Evolutionary conservation across 768 basidiomycete genomes (phyloP), one percentile per base, ranked within the genome.

Genomic region (Suillus subluteus): DNA sequence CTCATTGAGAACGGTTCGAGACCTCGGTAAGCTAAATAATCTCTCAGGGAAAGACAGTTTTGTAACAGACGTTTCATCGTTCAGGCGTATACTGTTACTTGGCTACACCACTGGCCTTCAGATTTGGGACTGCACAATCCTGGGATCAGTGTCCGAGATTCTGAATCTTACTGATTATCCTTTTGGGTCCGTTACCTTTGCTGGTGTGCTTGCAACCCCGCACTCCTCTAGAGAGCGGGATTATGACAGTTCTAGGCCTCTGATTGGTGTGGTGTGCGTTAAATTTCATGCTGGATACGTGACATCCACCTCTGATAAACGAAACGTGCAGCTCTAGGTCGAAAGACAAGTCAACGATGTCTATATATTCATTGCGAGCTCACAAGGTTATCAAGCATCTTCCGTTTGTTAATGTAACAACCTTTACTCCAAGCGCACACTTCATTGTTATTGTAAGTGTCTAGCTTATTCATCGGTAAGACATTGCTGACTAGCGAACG

Each of bases 51-150:
- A 43, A 43, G 26, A 21, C 18, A 21, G 26, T 18, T n/a, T 38
- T 59, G 40, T 61, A 32, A 61, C 40, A 26, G 58, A 40, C 6
- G 23, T 40, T 9, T 11, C 11, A 26, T 63, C 30, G 41, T 64
- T 37, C 40, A 84, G 84, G 52, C 79, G 82, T 32, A 69, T 88
- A 7, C 80, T 89, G 13, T 73, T 90, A 62, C 76, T 89, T 18
- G 87, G 82, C 6, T 90, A 89, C 72, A 67, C 72, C 40, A 76
- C 78, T 16, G 84, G 86, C 6, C 70, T 91, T 48, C 85, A 89
- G 71, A 79, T 89, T 23, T 91, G 88, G 88, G 88, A 90, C 69
- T 86, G 85, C 69, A 80, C 84, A 15, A 80, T 84, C 66, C 74
- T 90, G 11, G 84, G 78, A 64, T 70, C 82, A 1, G 80, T 87